Evolutionary conservation across 176 grass and related monocot species (phyloP).

Genomic region (Triticum turgidum): DNA sequence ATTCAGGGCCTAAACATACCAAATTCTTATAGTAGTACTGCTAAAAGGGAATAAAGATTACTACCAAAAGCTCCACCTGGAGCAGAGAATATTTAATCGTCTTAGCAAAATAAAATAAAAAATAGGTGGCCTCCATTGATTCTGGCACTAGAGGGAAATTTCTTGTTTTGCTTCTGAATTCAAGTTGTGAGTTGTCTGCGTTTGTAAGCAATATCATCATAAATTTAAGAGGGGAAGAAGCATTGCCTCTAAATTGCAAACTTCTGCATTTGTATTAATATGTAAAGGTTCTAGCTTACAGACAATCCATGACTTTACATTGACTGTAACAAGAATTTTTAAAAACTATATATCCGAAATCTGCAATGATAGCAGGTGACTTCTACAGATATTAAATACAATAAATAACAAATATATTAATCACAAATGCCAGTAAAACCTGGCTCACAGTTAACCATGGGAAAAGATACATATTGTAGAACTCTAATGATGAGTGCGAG

Average conservation of each 20-base stretch:
- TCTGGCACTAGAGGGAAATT: not conserved
- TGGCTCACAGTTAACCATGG: not conserved
- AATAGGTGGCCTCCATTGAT: not conserved
- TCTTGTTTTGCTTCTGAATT: not conserved
- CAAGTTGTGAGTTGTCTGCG: not conserved
- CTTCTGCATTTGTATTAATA: not conserved
- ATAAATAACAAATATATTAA: constrained; percentile 1
- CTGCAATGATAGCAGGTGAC: not conserved
- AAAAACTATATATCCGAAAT: constrained; percentile 33
- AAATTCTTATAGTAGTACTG: constrained; percentile 18
- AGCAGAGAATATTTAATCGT: not conserved
- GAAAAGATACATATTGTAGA: not conserved
- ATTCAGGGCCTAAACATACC: not conserved
- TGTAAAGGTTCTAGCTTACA: constrained; percentile 28
- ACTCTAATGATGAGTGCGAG: constrained; percentile 60
- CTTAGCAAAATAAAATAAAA: constrained; percentile 3
- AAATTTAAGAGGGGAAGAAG: not conserved
- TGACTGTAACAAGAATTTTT: not conserved
- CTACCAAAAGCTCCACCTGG: constrained; percentile 21
- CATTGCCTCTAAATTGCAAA: constrained; percentile 1
- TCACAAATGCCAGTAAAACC: constrained; percentile 29
- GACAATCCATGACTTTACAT: constrained; percentile 20
- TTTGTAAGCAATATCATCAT: not conserved
- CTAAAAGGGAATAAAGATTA: not conserved
- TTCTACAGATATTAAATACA: constrained; percentile 27